These are phyloP conservation scores for Lithospermum erythrorhizon DNA, from an alignment of 257 asterid species.

Conservation along the genomic window DNA sequence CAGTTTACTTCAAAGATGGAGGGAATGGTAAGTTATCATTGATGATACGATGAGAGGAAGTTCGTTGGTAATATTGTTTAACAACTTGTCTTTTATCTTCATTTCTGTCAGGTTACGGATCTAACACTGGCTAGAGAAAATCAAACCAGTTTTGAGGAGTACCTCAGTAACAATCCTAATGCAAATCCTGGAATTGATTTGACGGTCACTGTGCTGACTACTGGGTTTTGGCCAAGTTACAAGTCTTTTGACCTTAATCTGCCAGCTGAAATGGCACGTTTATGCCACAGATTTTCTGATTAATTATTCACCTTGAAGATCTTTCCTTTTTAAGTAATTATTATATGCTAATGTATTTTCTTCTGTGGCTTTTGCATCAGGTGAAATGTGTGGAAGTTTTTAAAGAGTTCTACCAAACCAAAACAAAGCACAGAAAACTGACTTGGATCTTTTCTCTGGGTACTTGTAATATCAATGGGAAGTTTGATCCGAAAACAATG, in stretches of 20 bases:
- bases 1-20: slow-evolving; percentile 99
- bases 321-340: neutral
- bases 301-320: neutral
- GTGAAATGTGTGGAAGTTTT: slow-evolving; percentile 92
- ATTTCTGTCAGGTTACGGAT: slow-evolving; percentile 67
- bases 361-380: slow-evolving; percentile 25
- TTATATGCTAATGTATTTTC: slow-evolving; percentile 7
- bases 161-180: slow-evolving; percentile 46
- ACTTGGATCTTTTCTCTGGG: slow-evolving; percentile 97
- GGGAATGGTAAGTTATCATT: slow-evolving; percentile 73
- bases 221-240: slow-evolving; percentile 99
- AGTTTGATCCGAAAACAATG: slow-evolving; percentile 74
- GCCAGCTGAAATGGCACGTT: slow-evolving; percentile 81
- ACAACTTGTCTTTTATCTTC: slow-evolving; percentile 2
- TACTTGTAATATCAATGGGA: slow-evolving; percentile 85
- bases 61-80: neutral
- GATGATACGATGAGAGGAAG: neutral
- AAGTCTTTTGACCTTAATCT: slow-evolving; percentile 94
- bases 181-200: slow-evolving; percentile 91
- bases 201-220: slow-evolving; percentile 93
- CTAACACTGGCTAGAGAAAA: slow-evolving; percentile 95
- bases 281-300: neutral
- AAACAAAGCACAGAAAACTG: slow-evolving; percentile 93
- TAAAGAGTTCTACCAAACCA: slow-evolving; percentile 90
- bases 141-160: slow-evolving; percentile 82